Conservation (phyloP, 1,139 yeast species). For the Magnusiomyces fungicola region DNA sequence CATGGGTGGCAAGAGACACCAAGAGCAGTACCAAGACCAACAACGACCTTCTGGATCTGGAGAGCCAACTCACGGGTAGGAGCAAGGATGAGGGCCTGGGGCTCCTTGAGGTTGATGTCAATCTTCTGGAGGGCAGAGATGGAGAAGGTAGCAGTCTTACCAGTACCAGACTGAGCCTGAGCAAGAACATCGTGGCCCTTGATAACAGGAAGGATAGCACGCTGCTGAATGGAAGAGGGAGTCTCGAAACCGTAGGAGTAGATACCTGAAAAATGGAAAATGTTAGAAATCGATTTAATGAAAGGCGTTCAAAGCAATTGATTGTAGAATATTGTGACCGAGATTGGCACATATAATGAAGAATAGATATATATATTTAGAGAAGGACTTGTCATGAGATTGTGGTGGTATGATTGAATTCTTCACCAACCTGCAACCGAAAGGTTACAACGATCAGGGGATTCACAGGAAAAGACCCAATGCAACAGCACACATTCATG, state of each 20-base stretch:
- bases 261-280: slow-evolving; percentile 44
- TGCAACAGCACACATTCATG: no score
- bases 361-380: no score
- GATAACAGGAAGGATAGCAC: slow-evolving; percentile 90
- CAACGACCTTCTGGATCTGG: slow-evolving; percentile 80
- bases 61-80: slow-evolving; percentile 95
- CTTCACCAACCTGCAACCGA: no score
- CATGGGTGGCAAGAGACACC: slow-evolving; percentile 77
- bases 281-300: background rate
- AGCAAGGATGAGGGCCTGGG: slow-evolving; percentile 79
- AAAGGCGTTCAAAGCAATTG: background rate
- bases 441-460: no score
- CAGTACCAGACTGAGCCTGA: slow-evolving; percentile 98
- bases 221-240: slow-evolving; percentile 91
- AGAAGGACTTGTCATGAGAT: no score
- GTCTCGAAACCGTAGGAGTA: slow-evolving; percentile 89
- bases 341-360: background rate
- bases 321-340: background rate
- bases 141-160: slow-evolving; percentile 94
- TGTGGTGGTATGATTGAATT: no score
- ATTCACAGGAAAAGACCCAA: no score
- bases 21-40: slow-evolving; percentile 82
- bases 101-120: slow-evolving; percentile 54
- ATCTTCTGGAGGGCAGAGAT: slow-evolving; percentile 83
- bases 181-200: slow-evolving; percentile 90